phyloP scores from a whole-genome alignment of 495 filamentous ascomycete species.

The Neurospora sp. region DNA sequence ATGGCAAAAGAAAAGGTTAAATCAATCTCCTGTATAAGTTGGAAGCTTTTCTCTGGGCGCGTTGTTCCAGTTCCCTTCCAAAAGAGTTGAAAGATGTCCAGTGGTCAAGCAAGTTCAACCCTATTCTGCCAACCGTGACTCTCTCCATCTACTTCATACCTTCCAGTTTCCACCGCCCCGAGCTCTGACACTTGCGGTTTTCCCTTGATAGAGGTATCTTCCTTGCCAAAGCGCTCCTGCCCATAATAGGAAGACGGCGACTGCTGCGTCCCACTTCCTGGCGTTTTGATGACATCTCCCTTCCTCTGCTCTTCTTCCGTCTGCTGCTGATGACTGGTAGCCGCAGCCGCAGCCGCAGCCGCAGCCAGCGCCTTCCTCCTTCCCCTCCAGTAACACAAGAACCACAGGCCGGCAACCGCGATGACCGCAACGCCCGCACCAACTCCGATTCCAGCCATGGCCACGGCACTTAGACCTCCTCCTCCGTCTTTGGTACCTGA shows the following conservation, averaged over 20 bases:
- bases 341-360: too few relatives aligned
- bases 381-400: background rate
- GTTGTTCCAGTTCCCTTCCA: background rate
- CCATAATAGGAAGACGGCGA: too few relatives aligned
- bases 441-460: slow-evolving; percentile 20
- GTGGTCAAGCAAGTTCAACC: background rate
- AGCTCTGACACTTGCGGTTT: background rate
- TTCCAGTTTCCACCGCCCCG: background rate
- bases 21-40: background rate
- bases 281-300: too few relatives aligned
- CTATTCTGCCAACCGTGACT: background rate
- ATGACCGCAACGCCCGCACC: slow-evolving; percentile 13
- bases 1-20: background rate
- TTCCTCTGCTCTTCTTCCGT: too few relatives aligned
- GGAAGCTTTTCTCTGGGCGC: background rate
- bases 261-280: too few relatives aligned
- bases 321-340: too few relatives aligned
- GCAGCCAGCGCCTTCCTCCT: background rate
- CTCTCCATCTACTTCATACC: background rate
- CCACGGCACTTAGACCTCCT: slow-evolving; percentile 12
- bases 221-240: background rate
- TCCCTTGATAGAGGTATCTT: background rate
- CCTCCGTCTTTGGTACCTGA: background rate
- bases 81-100: background rate
- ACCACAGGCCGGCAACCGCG: slow-evolving; percentile 7